Evolutionary conservation across 257 asterid genomes (phyloP), one percentile per base, ranked within the genome.

Genomic region (Verbascum thapsus): DNA sequence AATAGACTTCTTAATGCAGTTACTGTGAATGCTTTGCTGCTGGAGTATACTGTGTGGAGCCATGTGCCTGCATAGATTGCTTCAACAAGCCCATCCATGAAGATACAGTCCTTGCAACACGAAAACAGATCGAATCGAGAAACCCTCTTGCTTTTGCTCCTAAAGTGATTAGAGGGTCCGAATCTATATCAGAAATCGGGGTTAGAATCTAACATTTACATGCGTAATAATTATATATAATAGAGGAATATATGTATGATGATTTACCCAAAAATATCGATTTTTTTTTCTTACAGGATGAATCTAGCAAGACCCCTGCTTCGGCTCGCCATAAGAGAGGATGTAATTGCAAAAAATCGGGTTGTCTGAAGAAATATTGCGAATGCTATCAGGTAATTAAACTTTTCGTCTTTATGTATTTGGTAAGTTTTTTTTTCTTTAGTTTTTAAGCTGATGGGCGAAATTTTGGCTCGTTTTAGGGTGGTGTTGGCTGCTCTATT

Each of bases 81-180:
- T 92, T 87, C 87, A 92, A 92, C 77, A 92, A 87, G 68, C 99
- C 99, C 11, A 69, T 82, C 68, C 96, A 92, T n/a, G 99, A 87
- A 77, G 99, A 85, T 47, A 92, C 95, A 1, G 99, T 92, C 55
- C 95, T 89, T 57, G 91, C 89, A 41, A 87, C 97, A 10, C 99
- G 99, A 68, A 92, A 85, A 60, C 99, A 87, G 71, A 92, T 92
- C 1, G 97, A 89, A 76, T 92, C 97, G 2, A 78, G 99, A 72
- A 92, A 92, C 69, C 99, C 99, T 37, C 97, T 92, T 74, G 99
- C 99, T 16, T 92, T 92, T 75, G 97, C 97, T 56, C 99, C 99
- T 44, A 92, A 88, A 81, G 97, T 92, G 72, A 85, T 89, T 43
- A 64, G 85, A 63, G 77, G 79, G 9, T 50, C 89, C 4, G 94